A percentile compares a stretch with the other conserved stretches of the same genome.
Evolutionary conservation across 2,329 filamentous ascomycete species (phyloP).

Genomic region (Ophiostoma sp.): DNA sequence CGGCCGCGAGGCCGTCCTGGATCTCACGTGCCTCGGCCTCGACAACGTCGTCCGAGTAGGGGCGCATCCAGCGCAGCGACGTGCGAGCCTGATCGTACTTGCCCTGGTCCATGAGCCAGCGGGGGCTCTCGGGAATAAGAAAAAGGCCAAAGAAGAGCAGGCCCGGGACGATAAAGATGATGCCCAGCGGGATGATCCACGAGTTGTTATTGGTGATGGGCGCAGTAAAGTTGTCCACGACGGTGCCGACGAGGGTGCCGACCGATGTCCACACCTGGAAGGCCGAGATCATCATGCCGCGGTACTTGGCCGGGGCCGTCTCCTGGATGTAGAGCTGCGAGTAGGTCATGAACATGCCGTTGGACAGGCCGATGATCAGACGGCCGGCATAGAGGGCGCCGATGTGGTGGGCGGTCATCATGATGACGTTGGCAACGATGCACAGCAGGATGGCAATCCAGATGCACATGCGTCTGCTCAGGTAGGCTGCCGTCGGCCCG

Average conservation of each 20-base stretch:
- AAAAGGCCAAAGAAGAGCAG: slow-evolving; percentile 37
- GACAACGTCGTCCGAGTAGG: slow-evolving; percentile 32
- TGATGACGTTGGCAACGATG: slow-evolving; percentile 49
- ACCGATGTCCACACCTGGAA: slow-evolving; percentile 35
- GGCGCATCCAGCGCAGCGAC: slow-evolving; percentile 36
- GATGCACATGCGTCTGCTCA: slow-evolving; percentile 37
- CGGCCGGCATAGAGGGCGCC: slow-evolving; percentile 51
- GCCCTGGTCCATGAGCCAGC: slow-evolving; percentile 39
- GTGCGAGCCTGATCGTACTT: slow-evolving; percentile 35
- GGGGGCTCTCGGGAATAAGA: slow-evolving; percentile 40
- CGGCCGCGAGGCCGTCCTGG: slow-evolving; percentile 35
- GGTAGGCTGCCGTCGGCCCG: slow-evolving; percentile 36
- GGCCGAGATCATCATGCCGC: slow-evolving; percentile 36
- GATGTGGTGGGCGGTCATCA: slow-evolving; percentile 52
- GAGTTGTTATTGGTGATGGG: slow-evolving; percentile 35
- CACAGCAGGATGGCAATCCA: slow-evolving; percentile 48
- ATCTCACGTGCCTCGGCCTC: slow-evolving; percentile 38
- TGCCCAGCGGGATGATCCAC: slow-evolving; percentile 40
- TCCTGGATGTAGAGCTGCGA: slow-evolving; percentile 38
- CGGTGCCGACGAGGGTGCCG: slow-evolving; percentile 41
- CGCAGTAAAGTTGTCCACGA: slow-evolving; percentile 47
- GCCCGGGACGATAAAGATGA: slow-evolving; percentile 39
- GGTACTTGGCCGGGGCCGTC: slow-evolving; percentile 32
- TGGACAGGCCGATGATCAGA: slow-evolving; percentile 51
- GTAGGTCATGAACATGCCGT: slow-evolving; percentile 54